Base-by-base conservation (phyloP, 2,329 filamentous ascomycete genomes). In the Sporothrix humicola region DNA sequence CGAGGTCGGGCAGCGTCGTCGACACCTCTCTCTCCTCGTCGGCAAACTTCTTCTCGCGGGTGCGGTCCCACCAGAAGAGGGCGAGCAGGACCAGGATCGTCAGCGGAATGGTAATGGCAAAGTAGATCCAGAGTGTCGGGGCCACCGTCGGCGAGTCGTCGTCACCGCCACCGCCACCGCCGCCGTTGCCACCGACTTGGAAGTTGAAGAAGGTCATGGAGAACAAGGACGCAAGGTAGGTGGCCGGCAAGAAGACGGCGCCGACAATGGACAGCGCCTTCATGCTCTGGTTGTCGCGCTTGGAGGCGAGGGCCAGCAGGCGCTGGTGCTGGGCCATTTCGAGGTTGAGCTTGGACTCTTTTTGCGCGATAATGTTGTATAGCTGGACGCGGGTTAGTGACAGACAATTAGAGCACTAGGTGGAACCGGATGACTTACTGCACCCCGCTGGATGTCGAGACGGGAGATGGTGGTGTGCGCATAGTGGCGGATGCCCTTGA, bases 131-230 rank as follows among this genome's bases (percentile, higher is more conserved):
- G 37, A 91, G 82, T 69, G 84, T 81, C 20, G 82, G 79, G 12
- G 86, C 87, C 17, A 90, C 86, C 66, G 83, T 79, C 4, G 83
- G 81, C 20, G 81, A 79, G 4, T 81, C 79, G 69, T 79, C 82
- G 78, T 75, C 71, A 48, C 59, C 74, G 46, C 58, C 58, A 56
- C 15, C 46, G 73, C 66, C 58, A 50, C 44, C 54, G 50, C 69
- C 63, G 56, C 44, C 52, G 26, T 50, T 31, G 48, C 26, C 79
- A 84, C 84, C 81, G 54, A 82, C 81, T 76, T 85, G 85, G 76
- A 90, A 91, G 80, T 91, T 86, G 82, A 91, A 91, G 79, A 91
- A 91, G 0, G 88, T 88, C 88, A 90, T 91, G 82, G 86, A 87
- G 77, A 91, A 91, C 31, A 91, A 83, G 0, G 89, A 91, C 9